These are phyloP conservation scores for Aspergillus sp. DNA, from an alignment of 2,329 filamentous ascomycete species.

Conservation along the genomic window DNA sequence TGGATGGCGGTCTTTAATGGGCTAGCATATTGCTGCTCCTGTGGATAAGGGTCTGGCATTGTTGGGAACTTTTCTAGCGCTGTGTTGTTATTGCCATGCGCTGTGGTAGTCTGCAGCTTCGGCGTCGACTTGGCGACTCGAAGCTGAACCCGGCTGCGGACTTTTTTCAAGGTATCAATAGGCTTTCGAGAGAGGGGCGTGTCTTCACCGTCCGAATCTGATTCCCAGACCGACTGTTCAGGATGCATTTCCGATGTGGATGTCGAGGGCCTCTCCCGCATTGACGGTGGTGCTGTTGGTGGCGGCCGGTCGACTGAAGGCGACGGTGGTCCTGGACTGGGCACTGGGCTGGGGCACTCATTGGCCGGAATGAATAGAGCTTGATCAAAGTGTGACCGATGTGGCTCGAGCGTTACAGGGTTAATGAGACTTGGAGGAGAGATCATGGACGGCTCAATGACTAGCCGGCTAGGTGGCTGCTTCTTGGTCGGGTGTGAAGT, in stretches of 20 bases:
- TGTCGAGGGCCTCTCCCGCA: constrained; percentile 37
- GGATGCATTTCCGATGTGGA: constrained; percentile 38
- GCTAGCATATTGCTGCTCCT: constrained; percentile 24
- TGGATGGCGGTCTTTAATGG: constrained; percentile 24
- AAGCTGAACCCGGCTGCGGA: constrained; percentile 45
- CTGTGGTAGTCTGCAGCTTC: constrained; percentile 33
- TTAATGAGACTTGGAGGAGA: constrained; percentile 44
- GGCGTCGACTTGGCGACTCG: constrained; percentile 44
- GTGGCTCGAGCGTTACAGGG: constrained; percentile 45
- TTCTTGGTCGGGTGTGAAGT: constrained; percentile 28
- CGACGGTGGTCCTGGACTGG: constrained; percentile 37
- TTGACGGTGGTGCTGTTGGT: constrained; percentile 32
- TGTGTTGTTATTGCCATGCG: constrained; percentile 21
- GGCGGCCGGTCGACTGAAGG: constrained; percentile 36
- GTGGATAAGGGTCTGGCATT: constrained; percentile 31
- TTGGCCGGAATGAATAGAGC: constrained; percentile 47
- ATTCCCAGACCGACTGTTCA: constrained; percentile 48
- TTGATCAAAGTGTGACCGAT: constrained; percentile 44
- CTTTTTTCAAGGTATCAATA: constrained; percentile 46
- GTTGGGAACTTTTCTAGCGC: constrained; percentile 35
- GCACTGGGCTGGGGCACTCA: constrained; percentile 41
- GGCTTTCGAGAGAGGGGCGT: constrained; percentile 43
- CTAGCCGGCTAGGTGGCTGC: constrained; percentile 31
- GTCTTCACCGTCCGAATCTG: constrained; percentile 44
- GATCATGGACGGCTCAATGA: constrained; percentile 45